Conservation (phyloP, 1,284 basidiomycete species). For the Naganishia sp. region DNA sequence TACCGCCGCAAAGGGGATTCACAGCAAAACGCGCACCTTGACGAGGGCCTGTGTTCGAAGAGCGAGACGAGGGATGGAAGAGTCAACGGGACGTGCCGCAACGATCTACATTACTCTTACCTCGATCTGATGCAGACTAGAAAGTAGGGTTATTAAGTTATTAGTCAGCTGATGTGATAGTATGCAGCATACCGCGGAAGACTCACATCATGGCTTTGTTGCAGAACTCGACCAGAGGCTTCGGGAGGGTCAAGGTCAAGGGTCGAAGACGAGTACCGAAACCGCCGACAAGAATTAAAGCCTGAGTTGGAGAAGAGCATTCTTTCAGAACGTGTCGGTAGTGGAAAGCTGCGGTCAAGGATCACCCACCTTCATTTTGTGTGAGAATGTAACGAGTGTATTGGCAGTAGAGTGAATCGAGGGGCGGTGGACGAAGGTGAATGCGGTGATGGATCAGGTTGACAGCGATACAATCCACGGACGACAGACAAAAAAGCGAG, state of each 20-base stretch:
- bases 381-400: not conserved
- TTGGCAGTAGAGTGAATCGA: not conserved
- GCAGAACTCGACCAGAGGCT: slow-evolving; percentile 59
- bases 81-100: not conserved
- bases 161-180: slow-evolving; percentile 6
- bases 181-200: not conserved
- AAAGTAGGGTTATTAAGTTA: no score
- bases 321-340: no score
- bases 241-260: slow-evolving; percentile 58
- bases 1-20: not conserved
- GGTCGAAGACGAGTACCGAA: slow-evolving; percentile 60
- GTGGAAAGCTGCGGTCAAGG: no score
- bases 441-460: no score
- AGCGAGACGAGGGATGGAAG: not conserved
- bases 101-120: slow-evolving; percentile 19
- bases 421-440: not conserved
- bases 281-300: slow-evolving; percentile 56
- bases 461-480: no score
- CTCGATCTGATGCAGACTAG: slow-evolving; percentile 59
- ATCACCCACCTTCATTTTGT: slow-evolving; percentile 23
- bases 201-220: slow-evolving; percentile 57
- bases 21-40: slow-evolving; percentile 49
- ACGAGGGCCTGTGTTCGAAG: slow-evolving; percentile 50
- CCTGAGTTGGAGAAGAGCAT: slow-evolving; percentile 38
- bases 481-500: no score